phyloP scores from a whole-genome alignment of 345 rosid species.

The Salix exigua region DNA sequence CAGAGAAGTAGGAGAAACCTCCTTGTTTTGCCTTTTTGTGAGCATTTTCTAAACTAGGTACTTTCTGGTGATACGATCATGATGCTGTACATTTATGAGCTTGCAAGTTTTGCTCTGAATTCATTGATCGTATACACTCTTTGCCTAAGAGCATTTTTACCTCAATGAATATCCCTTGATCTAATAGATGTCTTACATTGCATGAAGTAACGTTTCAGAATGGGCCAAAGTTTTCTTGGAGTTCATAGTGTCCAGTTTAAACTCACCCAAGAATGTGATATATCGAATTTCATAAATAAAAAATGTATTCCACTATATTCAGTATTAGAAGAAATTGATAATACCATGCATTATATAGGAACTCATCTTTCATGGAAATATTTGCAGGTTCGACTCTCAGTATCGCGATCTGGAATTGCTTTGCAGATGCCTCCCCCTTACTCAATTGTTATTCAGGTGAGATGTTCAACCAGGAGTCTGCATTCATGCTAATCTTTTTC shows the following conservation, averaged over 20 bases:
- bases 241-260: background rate
- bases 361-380: background rate
- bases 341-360: background rate
- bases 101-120: background rate
- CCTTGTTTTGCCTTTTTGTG: background rate
- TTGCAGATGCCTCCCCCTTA: constrained; percentile 93
- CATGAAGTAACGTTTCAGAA: background rate
- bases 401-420: constrained; percentile 40
- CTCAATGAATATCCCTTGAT: background rate
- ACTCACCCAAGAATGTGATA: background rate
- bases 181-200: background rate
- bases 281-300: background rate
- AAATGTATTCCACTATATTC: background rate
- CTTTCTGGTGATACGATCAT: background rate
- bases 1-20: background rate
- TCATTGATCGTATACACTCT: background rate
- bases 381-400: constrained; percentile 67
- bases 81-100: background rate
- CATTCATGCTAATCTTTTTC: background rate
- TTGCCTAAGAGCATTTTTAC: background rate
- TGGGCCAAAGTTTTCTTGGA: background rate
- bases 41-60: background rate
- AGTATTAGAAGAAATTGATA: background rate
- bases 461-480: background rate
- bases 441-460: constrained; percentile 90